Base-by-base conservation (phyloP, 495 filamentous ascomycete genomes). In the Penicillium ochrochloron region DNA sequence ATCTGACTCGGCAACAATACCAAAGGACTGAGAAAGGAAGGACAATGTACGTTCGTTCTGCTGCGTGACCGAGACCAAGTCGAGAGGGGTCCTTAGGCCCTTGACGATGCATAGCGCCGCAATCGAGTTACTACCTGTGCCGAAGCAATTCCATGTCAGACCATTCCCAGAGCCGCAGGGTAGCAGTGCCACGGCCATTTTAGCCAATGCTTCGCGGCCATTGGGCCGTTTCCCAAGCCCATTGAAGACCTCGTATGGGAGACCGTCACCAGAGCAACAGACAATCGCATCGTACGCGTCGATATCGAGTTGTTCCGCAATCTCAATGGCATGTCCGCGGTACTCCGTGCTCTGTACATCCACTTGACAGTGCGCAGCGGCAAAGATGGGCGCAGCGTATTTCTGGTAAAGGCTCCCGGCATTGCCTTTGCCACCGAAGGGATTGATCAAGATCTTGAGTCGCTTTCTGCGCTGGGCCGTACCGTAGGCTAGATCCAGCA, bases 131-230 rank as follows among this genome's bases (percentile, higher is more conserved):
- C 86, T 90, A 37, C 88, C 85, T 1, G 92, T 95, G 2, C 94
- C 95, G 57, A 90, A 91, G 37, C 96, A 78, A 68, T 97, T 97
- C 82, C 89, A 91, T 51, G 89, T 90, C 91, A 98, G 90, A 27
- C 92, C 94, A 73, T 99, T 99, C 4, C 94, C 95, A 51, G 90
- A 92, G 8, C 95, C 95, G 71, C 94, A 95, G 10, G 95, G 95
- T 10, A 99, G 82, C 70, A 96, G 87, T n/a, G 89, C 87, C 11
- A 99, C 86, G 10, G 95, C 92, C n/a, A 97, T 74, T 67, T 90
- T 90, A 5, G 79, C 78, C 65, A 99, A 74, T 0, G 94, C 95
- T 53, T 83, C 85, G 51, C 84, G 78, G 27, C 92, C 93, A 76
- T 97, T 89, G 8, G 79, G 66, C 51, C 91, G 88, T 73, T 89